Percentiles rank a stretch among this genome's conserved stretches.
Evolutionary conservation across 2,329 filamentous ascomycete genomes (phyloP).

Genomic region (Colletotrichum tamarilloi): DNA sequence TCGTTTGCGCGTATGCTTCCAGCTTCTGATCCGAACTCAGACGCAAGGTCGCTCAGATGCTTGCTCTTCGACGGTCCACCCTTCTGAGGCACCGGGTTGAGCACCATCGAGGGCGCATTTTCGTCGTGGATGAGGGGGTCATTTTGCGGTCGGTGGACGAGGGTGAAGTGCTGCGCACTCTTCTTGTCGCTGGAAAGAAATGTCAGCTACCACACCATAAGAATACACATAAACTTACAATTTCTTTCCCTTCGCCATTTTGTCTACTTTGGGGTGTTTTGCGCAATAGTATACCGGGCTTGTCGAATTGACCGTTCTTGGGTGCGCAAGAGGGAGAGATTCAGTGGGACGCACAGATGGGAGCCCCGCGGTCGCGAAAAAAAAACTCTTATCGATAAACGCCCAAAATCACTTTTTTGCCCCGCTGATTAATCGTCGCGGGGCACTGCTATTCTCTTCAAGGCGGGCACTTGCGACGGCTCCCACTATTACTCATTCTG

Average conservation of each 20-base stretch:
- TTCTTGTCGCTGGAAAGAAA: conserved; percentile 77
- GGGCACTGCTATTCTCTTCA: conserved; percentile 38
- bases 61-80: conserved; percentile 61
- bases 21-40: conserved; percentile 77
- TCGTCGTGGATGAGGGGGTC: conserved; percentile 96
- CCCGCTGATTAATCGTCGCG: conserved; percentile 40
- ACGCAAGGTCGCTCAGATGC: conserved; percentile 79
- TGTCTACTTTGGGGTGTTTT: background rate
- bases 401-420: conserved; percentile 35
- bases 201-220: conserved; percentile 31
- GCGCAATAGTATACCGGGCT: no score
- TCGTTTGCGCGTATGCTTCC: conserved; percentile 84
- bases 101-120: conserved; percentile 87
- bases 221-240: conserved; percentile 53
- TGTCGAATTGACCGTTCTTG: background rate
- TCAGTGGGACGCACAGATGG: conserved; percentile 15
- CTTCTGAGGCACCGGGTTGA: conserved; percentile 72
- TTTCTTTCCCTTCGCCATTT: conserved; percentile 82
- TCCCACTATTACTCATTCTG: conserved; percentile 36
- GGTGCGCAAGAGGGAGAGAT: background rate
- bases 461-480: conserved; percentile 22
- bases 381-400: conserved; percentile 37
- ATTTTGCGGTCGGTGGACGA: conserved; percentile 96
- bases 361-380: conserved; percentile 24
- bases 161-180: conserved; percentile 89